Base-by-base conservation (phyloP, 1,284 basidiomycete species). In the Ustilago xerochloae region DNA sequence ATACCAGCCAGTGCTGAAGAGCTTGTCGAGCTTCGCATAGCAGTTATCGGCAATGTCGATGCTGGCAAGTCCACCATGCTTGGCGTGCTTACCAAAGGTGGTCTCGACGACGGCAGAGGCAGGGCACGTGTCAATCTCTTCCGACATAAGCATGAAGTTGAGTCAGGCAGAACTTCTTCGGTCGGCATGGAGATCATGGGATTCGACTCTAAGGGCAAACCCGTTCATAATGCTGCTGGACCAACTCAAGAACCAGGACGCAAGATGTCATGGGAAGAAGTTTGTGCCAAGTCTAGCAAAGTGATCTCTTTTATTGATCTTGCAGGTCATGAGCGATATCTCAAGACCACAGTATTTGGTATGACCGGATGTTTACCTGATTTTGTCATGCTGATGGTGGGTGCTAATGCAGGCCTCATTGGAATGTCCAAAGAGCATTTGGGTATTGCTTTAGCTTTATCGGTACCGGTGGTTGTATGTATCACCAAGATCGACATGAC, bases 401-500 rank as follows among this genome's bases (percentile, higher is more conserved):
- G 95, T 29, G 95, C 91, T 1, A 99, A 99, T 84, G 96, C 97
- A 1, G 89, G 88, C 1, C 85, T 99, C 50, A 97, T 98, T 63
- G 97, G 97, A 47, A 98, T 98, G 96, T 94, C 93, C 28, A 97
- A 98, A 84, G 86, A 86, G 63, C 96, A 98, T 85, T 87, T 98
- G 13, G 94, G 96, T 1, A 95, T 99, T 60, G 91, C 96, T 0
- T 87, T 99, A 0, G 96, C 96, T 1, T 87, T 99, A 48, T 93
- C 91, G 77, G 92, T 99, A 1, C 96, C 96, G 1, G 91, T 99
- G 33, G 90, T 94, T 5, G 92, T 97, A 28, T 94, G 93, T 84
- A 91, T 98, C 53, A 97, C 95, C 15, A 98, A 98, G 92, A 93
- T 96, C 81, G 97, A 99, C 85, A 98, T 97, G 96, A 97, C 95